phyloP scores from a whole-genome alignment of 2,329 filamentous ascomycete genomes.

The Xylaria hypoxylon region DNA sequence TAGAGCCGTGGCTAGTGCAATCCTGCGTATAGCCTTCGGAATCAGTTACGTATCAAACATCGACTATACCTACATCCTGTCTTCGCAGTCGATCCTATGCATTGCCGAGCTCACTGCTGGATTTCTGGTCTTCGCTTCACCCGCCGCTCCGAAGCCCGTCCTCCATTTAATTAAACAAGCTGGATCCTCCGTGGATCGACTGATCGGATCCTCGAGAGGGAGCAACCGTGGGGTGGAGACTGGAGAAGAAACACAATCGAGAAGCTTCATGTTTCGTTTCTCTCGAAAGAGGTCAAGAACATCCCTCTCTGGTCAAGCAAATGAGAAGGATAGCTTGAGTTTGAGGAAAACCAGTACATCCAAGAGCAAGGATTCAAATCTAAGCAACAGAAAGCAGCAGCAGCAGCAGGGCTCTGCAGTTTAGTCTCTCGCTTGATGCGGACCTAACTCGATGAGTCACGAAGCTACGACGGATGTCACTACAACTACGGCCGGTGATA shows the following conservation, averaged over 20 bases:
- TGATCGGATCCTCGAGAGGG: background rate
- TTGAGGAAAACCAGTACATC: background rate
- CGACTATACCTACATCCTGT: conserved; percentile 14
- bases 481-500: background rate
- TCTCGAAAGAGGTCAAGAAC: background rate
- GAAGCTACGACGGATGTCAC: background rate
- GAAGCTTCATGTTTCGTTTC: background rate
- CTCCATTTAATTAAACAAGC: conserved; percentile 5
- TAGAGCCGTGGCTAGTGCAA: background rate
- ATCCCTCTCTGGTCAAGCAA: background rate
- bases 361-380: conserved; percentile 1
- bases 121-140: conserved; percentile 9
- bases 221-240: background rate
- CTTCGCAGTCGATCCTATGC: conserved; percentile 18
- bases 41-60: conserved; percentile 8
- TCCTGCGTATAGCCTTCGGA: conserved; percentile 8
- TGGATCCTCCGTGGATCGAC: background rate
- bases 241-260: background rate
- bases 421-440: background rate
- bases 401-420: background rate
- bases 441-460: background rate
- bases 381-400: background rate
- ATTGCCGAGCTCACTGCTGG: conserved; percentile 13
- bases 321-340: background rate
- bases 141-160: conserved; percentile 7